Percentiles rank a stretch among this genome's conserved stretches.
phyloP scores from a whole-genome alignment of 768 basidiomycete species.

The Favolaschia claudopus region DNA sequence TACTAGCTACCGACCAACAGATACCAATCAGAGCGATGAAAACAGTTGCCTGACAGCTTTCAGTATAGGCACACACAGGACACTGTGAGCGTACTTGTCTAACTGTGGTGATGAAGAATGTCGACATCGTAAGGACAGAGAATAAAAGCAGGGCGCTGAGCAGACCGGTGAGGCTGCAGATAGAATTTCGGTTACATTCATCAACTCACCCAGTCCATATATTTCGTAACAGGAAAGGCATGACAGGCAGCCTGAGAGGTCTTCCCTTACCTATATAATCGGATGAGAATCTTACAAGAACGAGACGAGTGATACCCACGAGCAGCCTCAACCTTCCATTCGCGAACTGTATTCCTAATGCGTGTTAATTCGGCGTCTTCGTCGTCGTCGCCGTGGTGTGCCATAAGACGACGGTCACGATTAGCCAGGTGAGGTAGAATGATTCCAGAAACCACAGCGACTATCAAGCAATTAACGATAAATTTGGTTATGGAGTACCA shows the following conservation, averaged over 20 bases:
- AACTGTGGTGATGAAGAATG: slow-evolving; percentile 87
- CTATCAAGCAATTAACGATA: slow-evolving; percentile 51
- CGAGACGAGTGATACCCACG: too few relatives aligned
- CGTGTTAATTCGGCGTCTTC: slow-evolving; percentile 78
- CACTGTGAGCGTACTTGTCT: slow-evolving; percentile 55
- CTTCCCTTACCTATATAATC: too few relatives aligned
- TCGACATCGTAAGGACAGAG: slow-evolving; percentile 78
- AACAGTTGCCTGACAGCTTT: slow-evolving; percentile 65
- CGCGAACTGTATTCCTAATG: slow-evolving; percentile 72
- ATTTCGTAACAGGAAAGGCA: slow-evolving; percentile 91
- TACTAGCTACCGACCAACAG: slow-evolving; percentile 93
- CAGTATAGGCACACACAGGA: neutral
- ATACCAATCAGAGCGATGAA: slow-evolving; percentile 89
- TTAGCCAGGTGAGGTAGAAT: slow-evolving; percentile 82
- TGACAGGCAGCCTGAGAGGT: slow-evolving; percentile 80
- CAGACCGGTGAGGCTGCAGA: too few relatives aligned
- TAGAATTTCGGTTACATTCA: too few relatives aligned
- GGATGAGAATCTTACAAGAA: too few relatives aligned
- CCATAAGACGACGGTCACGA: slow-evolving; percentile 82
- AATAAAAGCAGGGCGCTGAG: slow-evolving; percentile 85
- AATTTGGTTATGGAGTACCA: neutral
- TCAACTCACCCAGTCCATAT: slow-evolving; percentile 97
- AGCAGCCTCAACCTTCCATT: slow-evolving; percentile 88
- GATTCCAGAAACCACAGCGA: slow-evolving; percentile 85
- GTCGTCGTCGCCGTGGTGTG: slow-evolving; percentile 72